phyloP scores from a whole-genome alignment of 345 rosid species.

The Populus nigra region DNA sequence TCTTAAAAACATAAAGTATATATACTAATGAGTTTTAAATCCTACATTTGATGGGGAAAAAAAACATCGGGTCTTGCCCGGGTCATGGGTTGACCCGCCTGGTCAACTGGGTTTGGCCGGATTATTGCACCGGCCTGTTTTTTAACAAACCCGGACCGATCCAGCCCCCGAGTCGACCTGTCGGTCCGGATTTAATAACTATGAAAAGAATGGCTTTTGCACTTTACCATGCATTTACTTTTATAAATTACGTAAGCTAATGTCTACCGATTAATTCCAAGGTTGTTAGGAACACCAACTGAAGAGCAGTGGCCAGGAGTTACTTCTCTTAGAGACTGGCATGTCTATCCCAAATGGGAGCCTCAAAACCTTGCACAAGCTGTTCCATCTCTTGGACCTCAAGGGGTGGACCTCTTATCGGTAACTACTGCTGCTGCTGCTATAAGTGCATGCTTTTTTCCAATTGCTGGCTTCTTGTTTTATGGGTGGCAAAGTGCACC shows the following conservation, averaged over 20 bases:
- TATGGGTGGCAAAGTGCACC: neutral
- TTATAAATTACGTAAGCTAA: neutral
- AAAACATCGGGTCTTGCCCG: no score
- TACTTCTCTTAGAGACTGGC: conserved; percentile 79
- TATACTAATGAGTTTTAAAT: no score
- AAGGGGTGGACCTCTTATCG: conserved; percentile 84
- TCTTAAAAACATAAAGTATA: no score
- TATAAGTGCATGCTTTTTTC: neutral
- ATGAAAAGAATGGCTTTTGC: neutral
- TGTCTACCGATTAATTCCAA: conserved; percentile 16
- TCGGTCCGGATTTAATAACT: no score
- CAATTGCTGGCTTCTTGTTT: neutral
- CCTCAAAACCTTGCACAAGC: conserved; percentile 64
- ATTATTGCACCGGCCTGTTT: no score
- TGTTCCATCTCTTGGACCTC: conserved; percentile 68
- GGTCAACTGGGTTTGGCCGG: no score
- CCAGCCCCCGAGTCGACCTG: no score
- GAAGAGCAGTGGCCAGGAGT: conserved; percentile 92
- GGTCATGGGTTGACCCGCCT: no score
- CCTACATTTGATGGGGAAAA: no score
- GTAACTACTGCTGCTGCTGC: conserved; percentile 29
- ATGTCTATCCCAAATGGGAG: conserved; percentile 83
- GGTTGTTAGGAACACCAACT: conserved; percentile 86
- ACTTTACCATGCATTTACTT: neutral
- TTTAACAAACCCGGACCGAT: no score